Base-by-base conservation (phyloP, 768 basidiomycete species). In the Asterophora parasitica region DNA sequence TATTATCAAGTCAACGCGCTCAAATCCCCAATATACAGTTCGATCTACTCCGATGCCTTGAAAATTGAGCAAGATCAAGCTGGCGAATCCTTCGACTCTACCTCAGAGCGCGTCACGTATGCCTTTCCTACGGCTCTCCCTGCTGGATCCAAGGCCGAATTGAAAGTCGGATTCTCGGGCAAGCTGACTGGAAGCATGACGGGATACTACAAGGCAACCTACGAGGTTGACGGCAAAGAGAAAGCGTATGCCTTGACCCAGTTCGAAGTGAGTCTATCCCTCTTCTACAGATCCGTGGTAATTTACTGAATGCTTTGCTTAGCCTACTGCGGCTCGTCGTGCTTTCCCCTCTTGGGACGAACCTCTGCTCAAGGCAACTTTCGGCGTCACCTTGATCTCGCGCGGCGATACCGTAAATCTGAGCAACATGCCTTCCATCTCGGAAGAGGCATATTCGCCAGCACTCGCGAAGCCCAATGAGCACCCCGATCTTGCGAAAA, bases 331-430 rank as follows among this genome's bases (percentile, higher is more conserved):
- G 50, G 93, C 94, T 7, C 74, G 93, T 42, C 76, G 80, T 34
- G 81, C 85, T 5, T 88, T 91, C 64, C 89, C 89, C 20, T 90
- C 85, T 70, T 95, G 90, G 89, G 94, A 96, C 61, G 93, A 96
- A 61, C 95, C 94, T 12, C 74, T 81, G 31, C 73, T 94, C 56
- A 97, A 97, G 65, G 86, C 92, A 0, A 92, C 85, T 2, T 89
- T 85, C 61, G 59, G 76, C 0, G 70, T 92, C 50, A 85, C 83
- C 11, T 73, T 94, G 75, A 75, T 94, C 58, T 89, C 91, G n/a
- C 81, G 83, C 50, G 72, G 69, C 7, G 79, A 81, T 52, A 85
- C 88, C 4, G 79, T 82, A 60, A 88, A 79, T 62, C 70, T 98
- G 51, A 85, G 83, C 70, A 98, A 97, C 69, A 95, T 92, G 89